Conservation (phyloP, 2,329 filamentous ascomycete genomes). For the Hymenoscyphus fraxineus region DNA sequence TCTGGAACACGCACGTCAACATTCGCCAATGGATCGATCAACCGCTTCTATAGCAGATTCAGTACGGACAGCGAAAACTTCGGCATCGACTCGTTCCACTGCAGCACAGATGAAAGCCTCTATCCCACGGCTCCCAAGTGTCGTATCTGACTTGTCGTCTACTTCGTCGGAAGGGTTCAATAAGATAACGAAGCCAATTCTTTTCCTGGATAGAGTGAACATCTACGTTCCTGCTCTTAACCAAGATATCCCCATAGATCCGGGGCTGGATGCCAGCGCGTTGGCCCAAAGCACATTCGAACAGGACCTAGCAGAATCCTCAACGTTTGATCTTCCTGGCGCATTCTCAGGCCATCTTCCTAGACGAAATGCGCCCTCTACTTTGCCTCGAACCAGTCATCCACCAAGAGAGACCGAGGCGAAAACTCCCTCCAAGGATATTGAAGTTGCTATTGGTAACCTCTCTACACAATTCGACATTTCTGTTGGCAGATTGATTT, state of each 20-base stretch:
- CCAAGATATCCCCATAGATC: conserved; percentile 4
- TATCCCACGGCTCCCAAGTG: conserved; percentile 25
- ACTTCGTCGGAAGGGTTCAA: conserved; percentile 29
- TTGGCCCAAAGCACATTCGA: conserved; percentile 22
- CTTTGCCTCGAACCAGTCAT: not conserved
- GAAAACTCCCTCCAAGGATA: conserved; percentile 5
- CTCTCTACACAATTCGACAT: conserved; percentile 33
- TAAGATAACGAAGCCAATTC: conserved; percentile 34
- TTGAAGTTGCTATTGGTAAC: conserved; percentile 32
- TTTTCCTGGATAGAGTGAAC: conserved; percentile 35
- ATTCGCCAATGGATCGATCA: conserved; percentile 10
- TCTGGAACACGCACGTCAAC: conserved; percentile 26
- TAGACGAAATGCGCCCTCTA: conserved; percentile 13
- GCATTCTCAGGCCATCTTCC: conserved; percentile 52
- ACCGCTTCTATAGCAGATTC: conserved; percentile 11
- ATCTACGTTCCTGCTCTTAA: conserved; percentile 33
- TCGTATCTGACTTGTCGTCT: conserved; percentile 28
- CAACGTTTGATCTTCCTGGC: conserved; percentile 54
- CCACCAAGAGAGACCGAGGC: conserved; percentile 10
- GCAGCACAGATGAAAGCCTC: conserved; percentile 13
- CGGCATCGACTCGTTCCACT: conserved; percentile 2
- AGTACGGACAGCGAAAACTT: conserved; percentile 15
- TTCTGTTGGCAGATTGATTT: conserved; percentile 33
- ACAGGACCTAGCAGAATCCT: conserved; percentile 28
- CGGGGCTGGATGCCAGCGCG: conserved; percentile 12